phyloP scores from a whole-genome alignment of 2,329 filamentous ascomycete species.

The Fusarium tricinctum region DNA sequence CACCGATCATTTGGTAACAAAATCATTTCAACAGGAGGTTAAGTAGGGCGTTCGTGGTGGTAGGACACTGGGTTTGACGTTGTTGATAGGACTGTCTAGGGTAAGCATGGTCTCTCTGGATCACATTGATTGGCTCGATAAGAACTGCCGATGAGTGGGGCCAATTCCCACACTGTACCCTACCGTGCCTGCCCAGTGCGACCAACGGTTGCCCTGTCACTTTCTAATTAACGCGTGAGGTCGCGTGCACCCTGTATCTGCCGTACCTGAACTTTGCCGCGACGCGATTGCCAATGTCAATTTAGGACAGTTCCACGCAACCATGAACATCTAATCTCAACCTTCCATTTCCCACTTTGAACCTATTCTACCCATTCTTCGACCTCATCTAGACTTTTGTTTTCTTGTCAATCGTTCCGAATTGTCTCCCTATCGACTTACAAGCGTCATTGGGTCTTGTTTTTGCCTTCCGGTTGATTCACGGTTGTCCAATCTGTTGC shows the following conservation, averaged over 20 bases:
- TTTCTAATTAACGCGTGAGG: conserved; percentile 47
- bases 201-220: conserved; percentile 31
- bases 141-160: conserved; percentile 6
- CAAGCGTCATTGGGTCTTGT: conserved; percentile 2
- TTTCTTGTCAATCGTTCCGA: conserved; percentile 9
- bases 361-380: not conserved
- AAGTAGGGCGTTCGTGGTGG: too few species aligned
- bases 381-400: conserved; percentile 18
- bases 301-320: conserved; percentile 3
- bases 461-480: conserved; percentile 32
- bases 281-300: conserved; percentile 39
- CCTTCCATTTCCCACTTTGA: conserved; percentile 10
- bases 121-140: conserved; percentile 5
- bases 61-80: not conserved
- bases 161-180: not conserved
- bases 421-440: not conserved
- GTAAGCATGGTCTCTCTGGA: not conserved
- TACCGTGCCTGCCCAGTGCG: conserved; percentile 13
- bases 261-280: conserved; percentile 16
- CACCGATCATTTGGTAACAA: too few species aligned
- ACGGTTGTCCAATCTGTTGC: conserved; percentile 12
- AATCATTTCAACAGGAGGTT: too few species aligned
- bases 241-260: conserved; percentile 40
- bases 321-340: conserved; percentile 6
- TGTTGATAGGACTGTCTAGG: not conserved